Base-by-base conservation (phyloP, 331 rosid genomes). In the Stylosanthes scabra region DNA sequence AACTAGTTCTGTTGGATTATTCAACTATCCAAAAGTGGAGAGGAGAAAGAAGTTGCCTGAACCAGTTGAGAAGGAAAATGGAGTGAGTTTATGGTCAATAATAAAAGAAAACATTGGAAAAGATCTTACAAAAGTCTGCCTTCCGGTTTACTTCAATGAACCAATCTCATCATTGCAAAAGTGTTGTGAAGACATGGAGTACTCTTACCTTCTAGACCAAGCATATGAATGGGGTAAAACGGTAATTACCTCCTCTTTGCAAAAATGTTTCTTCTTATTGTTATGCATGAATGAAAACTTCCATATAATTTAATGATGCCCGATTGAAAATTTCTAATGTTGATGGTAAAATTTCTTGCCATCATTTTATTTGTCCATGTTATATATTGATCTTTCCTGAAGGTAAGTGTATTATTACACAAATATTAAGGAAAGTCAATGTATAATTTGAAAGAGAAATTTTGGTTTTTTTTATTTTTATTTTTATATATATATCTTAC, bases 111-210 rank as follows among this genome's bases (percentile, higher is more conserved):
- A 95, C 37, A 92, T 95, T 7, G 97, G 99, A 67, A 95, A 92
- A 86, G 99, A 95, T 82, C 97, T 95, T n/a, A 90, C 97, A 8
- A 95, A 92, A 83, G 86, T 95, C 52, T 95, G 97, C 74, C 97
- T 95, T 57, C 99, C 97, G 60, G 99, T 95, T 68, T 95, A 90
- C 76, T 95, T 95, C 61, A 95, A 92, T 27, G 97, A 95, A 78
- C 99, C 99, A 44, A 80, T 95, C 15, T 95, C 99, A 63, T 88
- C 97, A 49, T 66, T 92, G 59, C 96, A 95, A 72, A 95, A 95
- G 82, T 89, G 99, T 80, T 92, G 77, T 63, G 99, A 95, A 83
- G 99, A 95, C 81, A 34, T 95, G 56, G 97, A 95, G 71, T 95
- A 90, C 72, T 87, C 97, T 8, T 84, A 83, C 72, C 96, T 95